Evolutionary conservation across 78 protist genomes (phyloP), one percentile per base, ranked within the genome.

Genomic region (Capsaspora owczarzaki): DNA sequence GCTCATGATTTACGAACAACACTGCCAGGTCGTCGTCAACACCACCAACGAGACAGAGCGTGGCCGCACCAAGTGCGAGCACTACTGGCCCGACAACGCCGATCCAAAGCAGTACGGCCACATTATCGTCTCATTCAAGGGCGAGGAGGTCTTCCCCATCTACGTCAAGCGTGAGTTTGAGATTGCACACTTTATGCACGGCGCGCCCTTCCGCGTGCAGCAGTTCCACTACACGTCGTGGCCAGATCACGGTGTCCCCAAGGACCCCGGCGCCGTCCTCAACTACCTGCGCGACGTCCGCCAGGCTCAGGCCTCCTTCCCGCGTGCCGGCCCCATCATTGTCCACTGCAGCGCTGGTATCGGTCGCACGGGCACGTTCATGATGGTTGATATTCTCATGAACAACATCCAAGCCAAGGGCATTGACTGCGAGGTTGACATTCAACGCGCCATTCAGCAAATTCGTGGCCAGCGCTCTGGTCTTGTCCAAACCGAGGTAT

Each of bases 331-430:
- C 20, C 77, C 77, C 25, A 41, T 44, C 12, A 10, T 71, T 1
- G 77, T 71, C 41, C 77, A 71, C 37, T 71, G 77, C 77, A 71
- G 77, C 44, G 77, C 77, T 22, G 77, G 77, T 22, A 71, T 71
- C n/a, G 77, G 77, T 0, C 77, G 77, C 33, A 71, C 77, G 61
- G 77, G 77, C 33, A 71, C 77, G 35, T 44, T 71, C 77, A 44
- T 71, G 3, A 60, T 16, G 22, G n/a, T 71, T n/a, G 77, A 71
- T 35, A 22, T 71, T 2, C 37, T 71, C 29, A 2, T 71, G 60
- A 38, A 71, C 60, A 1, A 19, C 61, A 71, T 71, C 22, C 35
- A 4, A 20, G 29, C 1, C 3, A 33, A 71, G 23, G 77, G 77
- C 27, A 5, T 37, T 33, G 75, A 69, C 47, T 41, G 75, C 47